A percentile compares a stretch with the other conserved stretches of the same genome.
These are phyloP conservation scores for Flaveria linearis DNA, from an alignment of 129 eudicot genomes.

Conservation along the genomic window DNA sequence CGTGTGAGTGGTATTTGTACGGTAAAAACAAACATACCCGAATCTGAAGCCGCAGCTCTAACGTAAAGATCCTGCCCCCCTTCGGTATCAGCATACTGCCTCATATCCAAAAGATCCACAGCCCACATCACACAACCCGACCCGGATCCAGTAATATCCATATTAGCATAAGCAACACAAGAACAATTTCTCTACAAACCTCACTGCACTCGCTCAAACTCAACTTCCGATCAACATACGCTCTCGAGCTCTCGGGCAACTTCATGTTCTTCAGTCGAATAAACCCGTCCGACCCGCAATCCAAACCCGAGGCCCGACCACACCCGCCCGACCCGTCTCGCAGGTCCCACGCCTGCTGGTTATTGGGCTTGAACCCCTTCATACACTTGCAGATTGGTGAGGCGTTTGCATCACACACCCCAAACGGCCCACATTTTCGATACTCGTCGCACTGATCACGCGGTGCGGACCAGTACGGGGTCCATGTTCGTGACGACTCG, in stretches of 20 bases:
- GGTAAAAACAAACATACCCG: slow-evolving; percentile 44
- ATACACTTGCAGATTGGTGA: slow-evolving; percentile 52
- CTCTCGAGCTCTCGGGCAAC: slow-evolving; percentile 51
- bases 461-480: slow-evolving; percentile 54
- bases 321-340: slow-evolving; percentile 76
- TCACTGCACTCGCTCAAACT: slow-evolving; percentile 44
- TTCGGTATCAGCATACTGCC: slow-evolving; percentile 57
- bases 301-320: slow-evolving; percentile 39
- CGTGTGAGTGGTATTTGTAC: no score
- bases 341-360: slow-evolving; percentile 49
- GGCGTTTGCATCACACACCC: slow-evolving; percentile 50
- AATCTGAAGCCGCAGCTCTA: slow-evolving; percentile 60
- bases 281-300: slow-evolving; percentile 61
- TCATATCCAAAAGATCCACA: slow-evolving; percentile 61
- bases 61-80: slow-evolving; percentile 81
- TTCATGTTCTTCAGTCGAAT: slow-evolving; percentile 53
- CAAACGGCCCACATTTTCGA: slow-evolving; percentile 53
- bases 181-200: slow-evolving; percentile 55
- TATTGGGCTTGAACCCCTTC: slow-evolving; percentile 50
- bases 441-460: slow-evolving; percentile 62
- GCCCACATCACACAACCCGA: slow-evolving; percentile 76
- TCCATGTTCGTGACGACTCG: slow-evolving; percentile 40
- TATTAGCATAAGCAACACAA: slow-evolving; percentile 58
- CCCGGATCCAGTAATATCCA: slow-evolving; percentile 45
- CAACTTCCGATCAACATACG: slow-evolving; percentile 45